A percentile compares a stretch with the other conserved stretches of the same genome.
Evolutionary conservation across 179 eudicot species (phyloP).

Genomic region (Silene noctiflora): DNA sequence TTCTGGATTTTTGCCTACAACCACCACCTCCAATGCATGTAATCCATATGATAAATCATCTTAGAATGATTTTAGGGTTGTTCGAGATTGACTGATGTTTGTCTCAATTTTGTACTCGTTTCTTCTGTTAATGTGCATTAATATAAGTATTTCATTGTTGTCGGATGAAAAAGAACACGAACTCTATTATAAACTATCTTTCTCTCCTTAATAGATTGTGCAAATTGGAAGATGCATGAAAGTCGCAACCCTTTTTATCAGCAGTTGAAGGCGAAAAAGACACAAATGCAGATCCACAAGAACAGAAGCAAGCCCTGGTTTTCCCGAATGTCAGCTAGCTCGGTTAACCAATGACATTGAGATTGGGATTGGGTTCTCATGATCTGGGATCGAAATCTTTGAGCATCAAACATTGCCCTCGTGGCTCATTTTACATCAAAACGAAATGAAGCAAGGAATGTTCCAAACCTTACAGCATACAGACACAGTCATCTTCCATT

Average conservation of each 20-base stretch:
- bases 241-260: background rate
- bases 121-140: background rate
- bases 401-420: too few relatives aligned
- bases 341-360: background rate
- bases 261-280: background rate
- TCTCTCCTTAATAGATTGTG: background rate
- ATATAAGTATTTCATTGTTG: background rate
- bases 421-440: background rate
- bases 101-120: background rate
- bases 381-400: too few relatives aligned
- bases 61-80: background rate
- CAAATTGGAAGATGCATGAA: slow-evolving; percentile 7
- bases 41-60: background rate
- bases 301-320: background rate
- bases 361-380: too few relatives aligned
- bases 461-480: background rate
- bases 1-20: background rate
- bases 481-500: too few relatives aligned
- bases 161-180: background rate
- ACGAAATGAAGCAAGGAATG: background rate
- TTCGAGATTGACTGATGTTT: background rate
- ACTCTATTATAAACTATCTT: background rate
- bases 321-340: background rate
- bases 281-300: background rate
- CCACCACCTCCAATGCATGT: too few relatives aligned